Percentiles rank a stretch among this genome's conserved stretches.
phyloP scores from a whole-genome alignment of 345 rosid species.

The Salix viminalis region DNA sequence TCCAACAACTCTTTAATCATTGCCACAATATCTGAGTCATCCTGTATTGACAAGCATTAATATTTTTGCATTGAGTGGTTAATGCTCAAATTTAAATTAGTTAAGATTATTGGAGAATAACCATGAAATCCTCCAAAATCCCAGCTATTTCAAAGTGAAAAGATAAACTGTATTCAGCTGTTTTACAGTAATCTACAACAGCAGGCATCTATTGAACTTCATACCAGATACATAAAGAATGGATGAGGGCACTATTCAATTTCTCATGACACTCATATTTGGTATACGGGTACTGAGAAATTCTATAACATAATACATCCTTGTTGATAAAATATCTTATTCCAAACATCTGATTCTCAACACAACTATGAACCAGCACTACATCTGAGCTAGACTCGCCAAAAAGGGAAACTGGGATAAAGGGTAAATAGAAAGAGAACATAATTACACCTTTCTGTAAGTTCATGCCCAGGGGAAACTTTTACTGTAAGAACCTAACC shows the following conservation, averaged over 20 bases:
- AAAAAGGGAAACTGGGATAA: background rate
- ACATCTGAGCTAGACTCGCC: background rate
- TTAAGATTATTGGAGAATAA: background rate
- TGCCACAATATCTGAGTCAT: conserved; percentile 93
- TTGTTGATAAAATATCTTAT: background rate
- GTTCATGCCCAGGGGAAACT: background rate
- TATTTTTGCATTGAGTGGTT: background rate
- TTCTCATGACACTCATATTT: background rate
- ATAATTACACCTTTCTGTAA: background rate
- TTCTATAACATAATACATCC: background rate
- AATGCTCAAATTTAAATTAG: background rate
- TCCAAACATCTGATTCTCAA: background rate
- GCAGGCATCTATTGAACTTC: background rate
- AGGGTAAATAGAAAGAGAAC: background rate
- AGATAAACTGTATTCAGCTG: background rate
- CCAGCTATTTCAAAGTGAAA: background rate
- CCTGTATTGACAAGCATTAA: conserved; percentile 40
- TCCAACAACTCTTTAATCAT: conserved; percentile 97
- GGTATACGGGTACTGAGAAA: background rate
- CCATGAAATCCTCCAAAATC: background rate
- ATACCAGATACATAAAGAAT: background rate
- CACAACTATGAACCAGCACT: background rate
- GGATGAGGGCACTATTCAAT: background rate
- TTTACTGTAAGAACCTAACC: background rate
- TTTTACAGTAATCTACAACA: background rate